Evolutionary conservation across 2,329 filamentous ascomycete species (phyloP), one percentile per base, ranked within the genome.

Genomic region (Calonectria multiphialidica): DNA sequence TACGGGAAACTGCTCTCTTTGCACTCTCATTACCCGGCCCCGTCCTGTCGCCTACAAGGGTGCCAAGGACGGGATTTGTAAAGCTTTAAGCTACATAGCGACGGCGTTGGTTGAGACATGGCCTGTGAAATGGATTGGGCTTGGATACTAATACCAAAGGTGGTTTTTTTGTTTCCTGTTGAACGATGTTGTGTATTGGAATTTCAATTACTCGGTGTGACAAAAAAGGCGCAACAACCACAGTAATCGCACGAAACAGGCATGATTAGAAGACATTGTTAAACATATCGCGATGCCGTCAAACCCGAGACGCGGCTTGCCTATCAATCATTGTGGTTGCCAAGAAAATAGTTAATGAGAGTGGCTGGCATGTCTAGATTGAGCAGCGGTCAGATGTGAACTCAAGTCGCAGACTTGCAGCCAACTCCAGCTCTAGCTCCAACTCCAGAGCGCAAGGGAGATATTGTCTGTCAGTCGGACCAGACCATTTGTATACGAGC

Each of bases 61-160:
- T 40, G 21, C 12, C 28, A 57, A n/a, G 37, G 15, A n/a, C 57
- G 57, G 57, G 40, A 40, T 62, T 62, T 45, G 40, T 23, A 62
- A 45, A 62, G 57, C 35, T 66, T 42, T 37, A 44, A 35, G 30
- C 45, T 59, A 72, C 77, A 78, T 78, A 79, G 78, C 78, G 77
- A 74, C 40, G 77, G 78, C 73, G 77, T 78, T 79, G 62, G 33
- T 65, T 47, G 44, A 65, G 44, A 50, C 40, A 62, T 45, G 25
- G 18, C 37, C 42, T 42, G 15, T 65, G 25, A 50, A 65, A 37
- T 40, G 57, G 40, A 62, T 33, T 45, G 57, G 40, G 23, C 40
- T 44, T 45, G 57, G 40, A 62, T 62, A 62, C 25, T 65, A 65
- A 47, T 49, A 50, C 62, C 37, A 40, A 59, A 23, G 53, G 53